These are phyloP conservation scores for Penicillium goetzii DNA, from an alignment of 495 filamentous ascomycete species.

Conservation along the genomic window DNA sequence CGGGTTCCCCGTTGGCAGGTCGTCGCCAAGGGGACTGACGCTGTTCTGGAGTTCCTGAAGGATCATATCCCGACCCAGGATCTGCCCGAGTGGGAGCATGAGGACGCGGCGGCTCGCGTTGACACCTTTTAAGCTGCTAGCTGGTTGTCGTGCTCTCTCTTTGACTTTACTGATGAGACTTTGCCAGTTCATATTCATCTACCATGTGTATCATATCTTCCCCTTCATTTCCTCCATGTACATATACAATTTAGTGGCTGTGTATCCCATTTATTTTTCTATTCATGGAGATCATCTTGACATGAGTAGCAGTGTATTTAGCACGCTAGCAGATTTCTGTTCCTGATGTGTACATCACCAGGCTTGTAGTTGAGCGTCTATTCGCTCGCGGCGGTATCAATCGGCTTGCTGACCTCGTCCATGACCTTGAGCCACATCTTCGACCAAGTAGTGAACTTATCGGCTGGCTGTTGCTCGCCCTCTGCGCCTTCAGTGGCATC, in stretches of 20 bases:
- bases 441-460: conserved; percentile 54
- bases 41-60: conserved; percentile 80
- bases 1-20: conserved; percentile 85
- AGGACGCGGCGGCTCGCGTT: conserved; percentile 18
- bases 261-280: conserved; percentile 16
- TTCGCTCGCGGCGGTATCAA: conserved; percentile 18
- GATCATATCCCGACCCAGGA: conserved; percentile 75
- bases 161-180: background rate
- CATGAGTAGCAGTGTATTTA: background rate
- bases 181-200: background rate
- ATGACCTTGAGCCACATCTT: conserved; percentile 54
- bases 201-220: conserved; percentile 20
- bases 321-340: background rate
- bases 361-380: conserved; percentile 2
- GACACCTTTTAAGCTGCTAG: background rate
- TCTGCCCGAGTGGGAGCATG: conserved; percentile 42
- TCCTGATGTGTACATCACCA: conserved; percentile 1
- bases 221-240: conserved; percentile 21
- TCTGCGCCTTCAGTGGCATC: conserved; percentile 5
- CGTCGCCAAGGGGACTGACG: conserved; percentile 85
- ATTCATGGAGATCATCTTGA: background rate
- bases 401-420: conserved; percentile 44
- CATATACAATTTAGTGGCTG: conserved; percentile 21
- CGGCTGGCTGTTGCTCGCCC: conserved; percentile 31
- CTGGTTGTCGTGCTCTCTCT: background rate